Percentiles rank a stretch among this genome's conserved stretches.
Conservation (phyloP, 108 stramenopile species). For the Skeletonema grethae region DNA sequence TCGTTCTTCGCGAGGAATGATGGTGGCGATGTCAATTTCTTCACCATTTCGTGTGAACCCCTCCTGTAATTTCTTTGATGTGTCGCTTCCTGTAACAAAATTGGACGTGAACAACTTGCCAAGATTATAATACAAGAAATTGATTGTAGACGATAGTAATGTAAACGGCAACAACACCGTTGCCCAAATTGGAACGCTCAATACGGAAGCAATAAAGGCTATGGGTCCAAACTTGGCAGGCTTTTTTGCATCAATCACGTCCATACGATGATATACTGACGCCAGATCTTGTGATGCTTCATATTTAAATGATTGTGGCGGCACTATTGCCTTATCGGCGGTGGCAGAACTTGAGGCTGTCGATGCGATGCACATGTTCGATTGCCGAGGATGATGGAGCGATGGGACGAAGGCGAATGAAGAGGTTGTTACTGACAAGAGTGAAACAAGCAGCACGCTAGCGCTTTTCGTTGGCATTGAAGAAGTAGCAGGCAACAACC, state of each 20-base stretch:
- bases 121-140: constrained; percentile 16
- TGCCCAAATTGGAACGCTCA: constrained; percentile 20
- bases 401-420: background rate
- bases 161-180: constrained; percentile 28
- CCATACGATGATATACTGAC: constrained; percentile 32
- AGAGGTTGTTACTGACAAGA: background rate
- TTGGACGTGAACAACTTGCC: constrained; percentile 11
- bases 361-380: background rate
- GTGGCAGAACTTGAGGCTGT: background rate
- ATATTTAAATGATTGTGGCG: background rate
- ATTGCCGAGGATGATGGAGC: background rate
- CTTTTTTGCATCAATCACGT: constrained; percentile 20
- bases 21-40: constrained; percentile 5
- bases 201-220: constrained; percentile 20
- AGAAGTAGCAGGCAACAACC: background rate
- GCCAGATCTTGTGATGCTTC: constrained; percentile 13
- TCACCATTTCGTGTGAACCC: background rate
- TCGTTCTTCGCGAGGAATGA: constrained; percentile 49
- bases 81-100: too few species aligned
- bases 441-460: background rate
- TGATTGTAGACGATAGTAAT: constrained; percentile 5
- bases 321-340: background rate
- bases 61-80: background rate
- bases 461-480: background rate
- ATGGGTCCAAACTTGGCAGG: constrained; percentile 6